phyloP scores from a whole-genome alignment of 441 rosid species.

The Bocquillonia castaneifolia region DNA sequence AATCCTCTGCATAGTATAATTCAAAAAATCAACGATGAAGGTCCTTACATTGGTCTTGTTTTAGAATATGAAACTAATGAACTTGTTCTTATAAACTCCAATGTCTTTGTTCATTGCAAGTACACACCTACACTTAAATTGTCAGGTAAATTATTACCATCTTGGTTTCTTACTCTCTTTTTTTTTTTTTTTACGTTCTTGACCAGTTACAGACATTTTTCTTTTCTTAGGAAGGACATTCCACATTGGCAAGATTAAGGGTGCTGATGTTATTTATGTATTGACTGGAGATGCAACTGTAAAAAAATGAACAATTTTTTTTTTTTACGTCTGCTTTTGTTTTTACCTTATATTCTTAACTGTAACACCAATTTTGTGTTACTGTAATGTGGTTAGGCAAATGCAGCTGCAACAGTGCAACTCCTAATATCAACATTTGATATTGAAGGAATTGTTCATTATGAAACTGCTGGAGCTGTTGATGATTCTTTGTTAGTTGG shows the following conservation, averaged over 20 bases:
- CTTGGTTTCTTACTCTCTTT: no score
- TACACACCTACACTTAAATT: not conserved
- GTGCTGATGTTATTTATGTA: not conserved
- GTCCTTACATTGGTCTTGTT: not conserved
- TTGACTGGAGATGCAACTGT: not conserved
- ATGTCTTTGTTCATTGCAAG: not conserved
- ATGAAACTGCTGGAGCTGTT: conserved; percentile 6
- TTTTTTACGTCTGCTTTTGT: no score
- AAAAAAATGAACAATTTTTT: not conserved
- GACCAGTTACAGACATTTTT: no score
- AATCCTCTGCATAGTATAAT: not conserved
- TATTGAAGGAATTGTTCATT: conserved; percentile 8
- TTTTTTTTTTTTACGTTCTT: no score
- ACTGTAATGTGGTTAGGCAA: not conserved
- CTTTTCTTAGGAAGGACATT: not conserved
- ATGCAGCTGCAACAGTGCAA: conserved; percentile 14
- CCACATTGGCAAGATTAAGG: not conserved
- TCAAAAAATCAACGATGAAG: not conserved
- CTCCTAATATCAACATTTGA: not conserved
- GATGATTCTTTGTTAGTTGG: conserved; percentile 4
- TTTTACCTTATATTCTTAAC: no score
- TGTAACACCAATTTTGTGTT: no score
- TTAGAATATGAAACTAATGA: not conserved
- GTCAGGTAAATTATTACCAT: not conserved
- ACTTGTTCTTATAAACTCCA: not conserved